Base-by-base conservation (phyloP, 2,329 filamentous ascomycete species). In the Ophiocordyceps camponoti-saundersi region DNA sequence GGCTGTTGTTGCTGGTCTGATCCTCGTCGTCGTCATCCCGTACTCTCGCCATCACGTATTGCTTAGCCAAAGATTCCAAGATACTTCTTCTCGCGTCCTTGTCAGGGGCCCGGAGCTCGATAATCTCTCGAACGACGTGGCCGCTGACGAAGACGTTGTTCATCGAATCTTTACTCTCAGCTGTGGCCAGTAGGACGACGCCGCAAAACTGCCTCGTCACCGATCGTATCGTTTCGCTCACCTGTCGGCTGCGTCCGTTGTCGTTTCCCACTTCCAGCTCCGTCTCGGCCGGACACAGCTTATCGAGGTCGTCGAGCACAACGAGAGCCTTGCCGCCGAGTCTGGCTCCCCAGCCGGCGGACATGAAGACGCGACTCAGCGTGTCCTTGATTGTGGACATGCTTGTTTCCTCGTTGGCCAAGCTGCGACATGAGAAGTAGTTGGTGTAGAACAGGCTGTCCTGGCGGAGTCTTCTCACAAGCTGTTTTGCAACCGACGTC, bases 261-360 rank as follows among this genome's bases (percentile, higher is more conserved):
- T 96, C 88, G 49, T 88, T 89, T 51, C 87, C 87, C 5, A 94
- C 85, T 62, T 95, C 87, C 13, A 98, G 72, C 61, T 98, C 92
- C 0, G 89, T 95, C 64, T 98, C 93, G 1, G 81, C 82, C 0
- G 92, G 90, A 58, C 90, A 96, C 1, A 98, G 71, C 57, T 86
- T 87, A 63, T 98, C 92, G 7, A 98, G 66, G 57, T 98, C 92
- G 57, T 98, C 92, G 2, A 98, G 70, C 44, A 98, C 78, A 20
- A 98, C 85, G 3, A 96, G 61, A 0, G 89, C 77, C 51, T 79
- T 81, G 5, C 92, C 92, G 21, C 88, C 89, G 1, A 92, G 72
- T 49, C 90, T 76, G 34, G 90, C 86, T 36, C 86, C 88, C 92
- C 92, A 98, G 41, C 85, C 82, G 3, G 92, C 92, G 20, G 79